Evolutionary conservation across 2,329 filamentous ascomycete genomes (phyloP), one percentile per base, ranked within the genome.

Genomic region (Fusarium nurragi): DNA sequence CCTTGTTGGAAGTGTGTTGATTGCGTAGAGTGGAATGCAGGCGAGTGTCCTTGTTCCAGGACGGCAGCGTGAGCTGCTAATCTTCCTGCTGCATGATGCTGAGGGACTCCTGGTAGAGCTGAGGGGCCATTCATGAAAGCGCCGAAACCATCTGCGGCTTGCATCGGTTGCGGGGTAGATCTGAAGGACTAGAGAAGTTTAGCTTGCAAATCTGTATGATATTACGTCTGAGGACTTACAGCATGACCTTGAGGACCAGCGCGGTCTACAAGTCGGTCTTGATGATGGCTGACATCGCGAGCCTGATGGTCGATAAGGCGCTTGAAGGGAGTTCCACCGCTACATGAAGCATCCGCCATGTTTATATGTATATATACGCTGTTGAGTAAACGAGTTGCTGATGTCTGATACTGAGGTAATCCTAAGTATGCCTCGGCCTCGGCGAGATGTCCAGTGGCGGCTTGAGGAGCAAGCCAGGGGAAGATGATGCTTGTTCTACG

Each of bases 341-440:
- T 78, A 61, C 79, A 81, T 11, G 78, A 78, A 53, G 74, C 74
- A 49, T 80, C 78, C 34, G 78, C 74, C 79, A 81, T 81, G 51
- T 23, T 45, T 30, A 14, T 34, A 7, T 50, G 16, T 22, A 19
- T 39, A 22, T 44, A 19, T 18, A 25, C 37, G 36, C 13, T 41
- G 21, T 48, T 14, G 28, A 32, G n/a, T 25, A 19, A 22, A 47
- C 36, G 36, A 25, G 28, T 44, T 34, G 16, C 16, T 34, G 26
- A 25, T 16, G 32, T 44, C 23, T 43, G 54, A 53, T 23, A 14
- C 19, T 38, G 45, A 21, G 40, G 9, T 34, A n/a, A 54, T 34
- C 14, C 48, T 13, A 30, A 44, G 56, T 46, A 48, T 66, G 48
- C 68, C 68, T 71, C 54, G 66, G 68, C 46, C 39, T 39, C 49